These are phyloP conservation scores for Coccinonectria pachysandricola DNA, from an alignment of 2,329 filamentous ascomycete genomes.

Conservation along the genomic window DNA sequence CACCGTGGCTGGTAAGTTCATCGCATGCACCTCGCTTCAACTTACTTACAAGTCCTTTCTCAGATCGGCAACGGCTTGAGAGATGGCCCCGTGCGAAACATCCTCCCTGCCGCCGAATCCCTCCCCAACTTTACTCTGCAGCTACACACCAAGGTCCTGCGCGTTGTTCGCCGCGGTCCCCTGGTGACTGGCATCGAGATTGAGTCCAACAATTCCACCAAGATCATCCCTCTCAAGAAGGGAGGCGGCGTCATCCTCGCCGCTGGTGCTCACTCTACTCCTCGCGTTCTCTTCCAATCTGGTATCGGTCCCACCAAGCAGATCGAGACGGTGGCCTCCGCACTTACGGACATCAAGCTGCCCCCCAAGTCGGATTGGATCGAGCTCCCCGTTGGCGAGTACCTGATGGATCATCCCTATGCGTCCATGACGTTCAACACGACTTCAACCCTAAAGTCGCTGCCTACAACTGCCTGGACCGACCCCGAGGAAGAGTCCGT, in stretches of 20 bases:
- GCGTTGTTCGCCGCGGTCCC: constrained; percentile 50
- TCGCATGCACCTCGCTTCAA: too few species aligned
- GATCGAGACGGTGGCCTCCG: constrained; percentile 37
- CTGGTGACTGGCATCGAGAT: constrained; percentile 56
- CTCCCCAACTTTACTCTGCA: constrained; percentile 56
- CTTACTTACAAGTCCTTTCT: too few species aligned
- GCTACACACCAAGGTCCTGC: constrained; percentile 52
- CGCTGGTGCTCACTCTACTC: constrained; percentile 55
- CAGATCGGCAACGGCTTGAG: constrained; percentile 55
- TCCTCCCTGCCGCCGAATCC: constrained; percentile 49
- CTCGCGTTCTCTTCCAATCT: constrained; percentile 50
- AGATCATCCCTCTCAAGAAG: constrained; percentile 46
- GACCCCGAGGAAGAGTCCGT: constrained; percentile 47
- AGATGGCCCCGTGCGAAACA: constrained; percentile 60
- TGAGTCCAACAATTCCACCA: constrained; percentile 40
- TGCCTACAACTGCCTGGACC: constrained; percentile 18
- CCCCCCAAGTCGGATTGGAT: constrained; percentile 42
- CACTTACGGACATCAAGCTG: constrained; percentile 42
- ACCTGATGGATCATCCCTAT: constrained; percentile 43
- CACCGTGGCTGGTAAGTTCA: too few species aligned
- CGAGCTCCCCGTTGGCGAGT: constrained; percentile 44
- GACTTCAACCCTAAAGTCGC: too few species aligned
- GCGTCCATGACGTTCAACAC: constrained; percentile 20
- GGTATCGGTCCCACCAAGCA: constrained; percentile 55
- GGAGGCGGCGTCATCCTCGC: constrained; percentile 56